Conservation (phyloP, 2,329 filamentous ascomycete genomes). For the Monosporascus ibericus region DNA sequence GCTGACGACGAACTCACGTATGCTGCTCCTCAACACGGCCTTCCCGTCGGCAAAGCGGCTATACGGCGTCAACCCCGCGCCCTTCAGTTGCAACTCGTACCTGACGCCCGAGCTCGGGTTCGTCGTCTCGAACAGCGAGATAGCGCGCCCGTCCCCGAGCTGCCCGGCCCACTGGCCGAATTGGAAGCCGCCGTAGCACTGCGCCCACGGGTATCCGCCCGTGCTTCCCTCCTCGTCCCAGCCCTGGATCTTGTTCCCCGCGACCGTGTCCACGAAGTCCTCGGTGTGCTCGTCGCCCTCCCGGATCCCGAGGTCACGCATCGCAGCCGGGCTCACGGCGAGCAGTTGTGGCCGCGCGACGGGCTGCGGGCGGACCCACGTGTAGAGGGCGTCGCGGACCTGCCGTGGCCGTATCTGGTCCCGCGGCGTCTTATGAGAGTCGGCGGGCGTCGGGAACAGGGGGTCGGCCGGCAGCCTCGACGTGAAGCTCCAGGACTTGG, state of each 20-base stretch:
- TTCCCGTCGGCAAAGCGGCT: slow-evolving; percentile 94
- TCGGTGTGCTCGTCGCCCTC: slow-evolving; percentile 61
- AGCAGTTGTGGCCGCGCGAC: slow-evolving; percentile 71
- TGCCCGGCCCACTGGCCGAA: slow-evolving; percentile 92
- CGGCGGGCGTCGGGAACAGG: slow-evolving; percentile 70
- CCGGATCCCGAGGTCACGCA: slow-evolving; percentile 74
- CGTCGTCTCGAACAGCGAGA: slow-evolving; percentile 85
- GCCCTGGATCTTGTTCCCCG: slow-evolving; percentile 77
- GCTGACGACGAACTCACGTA: slow-evolving; percentile 88
- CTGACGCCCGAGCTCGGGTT: slow-evolving; percentile 65
- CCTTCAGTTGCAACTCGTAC: slow-evolving; percentile 92
- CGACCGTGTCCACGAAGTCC: slow-evolving; percentile 70
- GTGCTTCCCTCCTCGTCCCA: slow-evolving; percentile 60
- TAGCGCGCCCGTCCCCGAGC: slow-evolving; percentile 88
- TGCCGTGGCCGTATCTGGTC: slow-evolving; percentile 71
- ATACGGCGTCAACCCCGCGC: slow-evolving; percentile 88
- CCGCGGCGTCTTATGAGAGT: slow-evolving; percentile 76
- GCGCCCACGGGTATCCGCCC: slow-evolving; percentile 92
- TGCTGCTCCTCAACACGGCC: slow-evolving; percentile 85
- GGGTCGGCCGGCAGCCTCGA: slow-evolving; percentile 69
- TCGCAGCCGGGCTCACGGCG: slow-evolving; percentile 69
- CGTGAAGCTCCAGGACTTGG: slow-evolving; percentile 61
- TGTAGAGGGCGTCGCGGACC: slow-evolving; percentile 81
- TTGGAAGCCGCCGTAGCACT: slow-evolving; percentile 86
- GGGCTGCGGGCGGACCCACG: slow-evolving; percentile 78